Conservation (phyloP, 768 basidiomycete species). For the Infundibulicybe gibba region DNA sequence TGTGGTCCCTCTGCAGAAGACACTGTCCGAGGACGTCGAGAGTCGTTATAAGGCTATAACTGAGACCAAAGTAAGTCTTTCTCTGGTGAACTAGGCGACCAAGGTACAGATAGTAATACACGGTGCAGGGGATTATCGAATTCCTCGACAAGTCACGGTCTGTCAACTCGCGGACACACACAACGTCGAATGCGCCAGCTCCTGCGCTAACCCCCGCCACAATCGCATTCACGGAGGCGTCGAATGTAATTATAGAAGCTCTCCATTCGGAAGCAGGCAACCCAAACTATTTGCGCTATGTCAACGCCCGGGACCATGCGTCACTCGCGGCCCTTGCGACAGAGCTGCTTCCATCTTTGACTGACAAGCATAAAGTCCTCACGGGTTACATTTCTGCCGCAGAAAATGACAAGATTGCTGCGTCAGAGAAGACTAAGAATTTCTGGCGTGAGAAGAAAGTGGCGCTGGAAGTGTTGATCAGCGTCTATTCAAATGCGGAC, state of each 20-base stretch:
- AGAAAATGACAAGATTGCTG: constrained; percentile 40
- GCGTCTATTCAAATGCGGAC: constrained; percentile 42
- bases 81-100: background rate
- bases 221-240: constrained; percentile 58
- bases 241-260: constrained; percentile 49
- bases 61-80: constrained; percentile 58
- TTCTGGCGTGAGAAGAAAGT: constrained; percentile 60
- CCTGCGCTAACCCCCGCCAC: constrained; percentile 79
- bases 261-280: constrained; percentile 61
- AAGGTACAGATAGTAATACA: constrained; percentile 3
- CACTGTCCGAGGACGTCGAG: constrained; percentile 64
- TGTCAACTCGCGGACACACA: constrained; percentile 59
- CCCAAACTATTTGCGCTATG: constrained; percentile 55
- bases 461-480: constrained; percentile 37
- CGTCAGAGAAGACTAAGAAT: constrained; percentile 56
- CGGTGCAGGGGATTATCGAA: constrained; percentile 61
- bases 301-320: constrained; percentile 55
- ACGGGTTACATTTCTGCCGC: constrained; percentile 48
- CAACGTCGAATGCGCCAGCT: constrained; percentile 70
- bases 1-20: constrained; percentile 79
- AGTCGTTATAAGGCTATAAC: constrained; percentile 79
- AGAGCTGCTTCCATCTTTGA: constrained; percentile 36
- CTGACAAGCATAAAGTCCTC: constrained; percentile 47
- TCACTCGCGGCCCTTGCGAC: constrained; percentile 48
- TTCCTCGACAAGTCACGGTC: constrained; percentile 85